A percentile compares a stretch with the other conserved stretches of the same genome.
These are phyloP conservation scores for Fraxinus excelsior DNA, from an alignment of 257 asterid species.

Conservation along the genomic window DNA sequence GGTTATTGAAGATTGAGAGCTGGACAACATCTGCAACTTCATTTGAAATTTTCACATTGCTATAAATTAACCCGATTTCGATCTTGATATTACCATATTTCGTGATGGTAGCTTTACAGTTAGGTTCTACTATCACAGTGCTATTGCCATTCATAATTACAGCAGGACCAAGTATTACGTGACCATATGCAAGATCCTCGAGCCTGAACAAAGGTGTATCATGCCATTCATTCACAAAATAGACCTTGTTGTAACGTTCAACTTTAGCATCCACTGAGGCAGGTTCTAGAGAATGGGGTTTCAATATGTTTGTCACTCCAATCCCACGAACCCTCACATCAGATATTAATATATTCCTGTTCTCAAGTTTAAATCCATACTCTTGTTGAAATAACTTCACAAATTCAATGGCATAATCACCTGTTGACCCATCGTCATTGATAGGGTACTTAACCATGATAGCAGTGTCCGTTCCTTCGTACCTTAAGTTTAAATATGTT, in stretches of 20 bases:
- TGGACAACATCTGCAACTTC: constrained; percentile 96
- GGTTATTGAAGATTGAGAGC: constrained; percentile 87
- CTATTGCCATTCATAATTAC: constrained; percentile 95
- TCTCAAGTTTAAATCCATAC: constrained; percentile 87
- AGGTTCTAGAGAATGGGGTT: constrained; percentile 58
- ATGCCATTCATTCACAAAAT: constrained; percentile 67
- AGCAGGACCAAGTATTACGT: constrained; percentile 74
- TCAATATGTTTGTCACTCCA: constrained; percentile 83
- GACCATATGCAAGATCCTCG: constrained; percentile 64
- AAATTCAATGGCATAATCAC: constrained; percentile 82
- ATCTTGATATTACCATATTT: constrained; percentile 81
- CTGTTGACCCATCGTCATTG: constrained; percentile 57
- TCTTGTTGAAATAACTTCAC: constrained; percentile 78
- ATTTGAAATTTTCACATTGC: constrained; percentile 45
- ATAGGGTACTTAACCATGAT: constrained; percentile 74
- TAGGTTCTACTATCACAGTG: constrained; percentile 87
- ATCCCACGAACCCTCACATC: constrained; percentile 95
- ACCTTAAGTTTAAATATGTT: constrained; percentile 79
- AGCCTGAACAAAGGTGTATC: constrained; percentile 80
- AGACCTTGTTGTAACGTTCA: constrained; percentile 58
- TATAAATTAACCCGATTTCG: constrained; percentile 50
- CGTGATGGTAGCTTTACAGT: constrained; percentile 69
- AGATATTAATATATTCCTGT: constrained; percentile 73
- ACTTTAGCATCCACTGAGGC: constrained; percentile 44
- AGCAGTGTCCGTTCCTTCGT: constrained; percentile 93